These are phyloP conservation scores for Sanghuangporus weigelae DNA, from an alignment of 1,284 basidiomycete species.

Conservation along the genomic window DNA sequence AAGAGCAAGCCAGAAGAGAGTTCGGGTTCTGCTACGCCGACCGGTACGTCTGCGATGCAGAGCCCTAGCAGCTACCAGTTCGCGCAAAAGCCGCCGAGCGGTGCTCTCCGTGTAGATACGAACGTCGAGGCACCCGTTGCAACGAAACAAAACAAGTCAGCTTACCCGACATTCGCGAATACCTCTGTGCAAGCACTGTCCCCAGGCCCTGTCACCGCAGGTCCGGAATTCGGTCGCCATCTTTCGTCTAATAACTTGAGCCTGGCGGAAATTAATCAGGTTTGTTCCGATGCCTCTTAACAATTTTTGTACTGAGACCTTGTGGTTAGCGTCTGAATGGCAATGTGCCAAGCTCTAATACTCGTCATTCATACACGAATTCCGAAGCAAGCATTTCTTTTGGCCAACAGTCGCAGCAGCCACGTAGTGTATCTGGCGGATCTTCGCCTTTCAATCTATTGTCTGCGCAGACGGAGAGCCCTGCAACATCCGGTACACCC, in stretches of 20 bases:
- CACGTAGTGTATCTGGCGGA: constrained; percentile 33
- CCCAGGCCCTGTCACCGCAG: constrained; percentile 75
- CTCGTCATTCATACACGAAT: constrained; percentile 69
- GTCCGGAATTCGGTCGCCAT: constrained; percentile 74
- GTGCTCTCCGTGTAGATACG: constrained; percentile 68
- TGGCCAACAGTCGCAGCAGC: constrained; percentile 34
- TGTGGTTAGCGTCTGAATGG: constrained; percentile 44
- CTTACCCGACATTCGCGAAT: constrained; percentile 70
- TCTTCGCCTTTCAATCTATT: constrained; percentile 42
- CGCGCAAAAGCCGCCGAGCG: constrained; percentile 51
- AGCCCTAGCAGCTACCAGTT: constrained; percentile 38
- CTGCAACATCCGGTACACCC: constrained; percentile 27
- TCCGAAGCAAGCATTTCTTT: constrained; percentile 58
- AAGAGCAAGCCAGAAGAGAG: constrained; percentile 49
- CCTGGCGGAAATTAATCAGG: constrained; percentile 67
- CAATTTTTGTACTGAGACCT: constrained; percentile 5
- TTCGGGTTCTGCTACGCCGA: constrained; percentile 9
- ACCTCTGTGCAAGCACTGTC: constrained; percentile 67
- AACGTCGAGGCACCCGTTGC: constrained; percentile 43
- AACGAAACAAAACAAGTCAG: constrained; percentile 76
- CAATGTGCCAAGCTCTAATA: constrained; percentile 45
- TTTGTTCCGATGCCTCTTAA: constrained; percentile 28
- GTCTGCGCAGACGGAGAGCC: constrained; percentile 34
- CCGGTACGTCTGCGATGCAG: constrained; percentile 13
- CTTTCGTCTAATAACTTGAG: constrained; percentile 54